Evolutionary conservation across 2,329 filamentous ascomycete species (phyloP), one percentile per base, ranked within the genome.

Genomic region (Calonectria leucothoes): DNA sequence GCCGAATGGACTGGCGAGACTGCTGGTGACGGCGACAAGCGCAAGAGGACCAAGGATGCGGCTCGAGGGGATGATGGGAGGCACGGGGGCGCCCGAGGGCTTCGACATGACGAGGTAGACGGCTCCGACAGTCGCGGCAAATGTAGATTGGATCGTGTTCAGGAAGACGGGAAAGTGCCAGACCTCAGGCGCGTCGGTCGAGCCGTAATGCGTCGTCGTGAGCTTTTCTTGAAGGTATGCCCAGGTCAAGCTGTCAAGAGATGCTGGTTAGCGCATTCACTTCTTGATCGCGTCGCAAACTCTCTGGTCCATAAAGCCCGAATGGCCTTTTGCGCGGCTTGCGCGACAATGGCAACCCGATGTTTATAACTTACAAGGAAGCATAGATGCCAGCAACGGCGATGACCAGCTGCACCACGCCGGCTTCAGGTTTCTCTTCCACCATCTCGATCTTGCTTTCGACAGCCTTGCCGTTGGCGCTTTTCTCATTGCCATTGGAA

Each of bases 381-480:
- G 94, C 95, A 84, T 99, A 99, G 80, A 99, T 99, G 73, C 97
- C 97, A 8, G 92, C 93, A n/a, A 98, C 95, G 77, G 96, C 96
- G 74, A 98, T 91, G 63, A 96, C 85, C 70, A 98, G 90, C 84
- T 98, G 94, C 80, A 94, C 82, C 35, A 95, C 83, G 6, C 94
- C 94, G 11, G 93, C 89, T 33, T 91, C 89, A 69, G 85, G 81
- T 77, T 84, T 85, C 55, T 84, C 78, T 23, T 81, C 75, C 45
- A 81, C 80, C 25, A 79, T 76, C 75, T 71, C 77, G 39, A 31
- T 74, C 74, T 74, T 81, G 71, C 69, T 75, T 39, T 79, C 75
- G 73, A 77, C 79, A 69, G 70, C 71, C 23, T 78, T 83, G 20
- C 78, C 80, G 64, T 79, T 81, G 23, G 72, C 63, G 35, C 11